Percentiles rank a stretch among this genome's conserved stretches.
phyloP scores from a whole-genome alignment of 2,329 filamentous ascomycete species.

The Epichloe bromicola region DNA sequence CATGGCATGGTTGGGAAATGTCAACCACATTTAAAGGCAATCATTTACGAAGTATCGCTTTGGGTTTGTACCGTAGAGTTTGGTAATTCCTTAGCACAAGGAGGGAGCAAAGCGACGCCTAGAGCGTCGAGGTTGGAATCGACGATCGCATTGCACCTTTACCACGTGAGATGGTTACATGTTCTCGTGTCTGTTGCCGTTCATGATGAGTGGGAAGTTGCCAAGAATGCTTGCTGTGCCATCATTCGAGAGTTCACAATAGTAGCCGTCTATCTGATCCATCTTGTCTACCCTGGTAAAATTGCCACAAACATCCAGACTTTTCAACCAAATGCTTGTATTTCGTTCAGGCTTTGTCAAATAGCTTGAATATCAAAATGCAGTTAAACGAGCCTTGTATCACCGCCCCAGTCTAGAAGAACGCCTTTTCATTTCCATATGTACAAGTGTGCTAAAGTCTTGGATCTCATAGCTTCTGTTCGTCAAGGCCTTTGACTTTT shows the following conservation, averaged over 20 bases:
- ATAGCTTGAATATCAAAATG: background rate
- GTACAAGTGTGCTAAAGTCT: background rate
- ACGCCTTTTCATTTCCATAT: background rate
- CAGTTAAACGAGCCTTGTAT: background rate
- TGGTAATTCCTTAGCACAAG: background rate
- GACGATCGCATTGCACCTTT: background rate
- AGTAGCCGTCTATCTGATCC: too few species aligned
- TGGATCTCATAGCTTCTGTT: constrained; percentile 12
- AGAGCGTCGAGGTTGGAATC: background rate
- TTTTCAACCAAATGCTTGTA: background rate
- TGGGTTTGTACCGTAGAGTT: constrained; percentile 3
- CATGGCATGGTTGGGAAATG: background rate
- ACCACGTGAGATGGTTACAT: background rate
- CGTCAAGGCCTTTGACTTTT: constrained; percentile 30
- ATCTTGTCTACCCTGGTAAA: too few species aligned
- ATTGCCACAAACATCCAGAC: too few species aligned
- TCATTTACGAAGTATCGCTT: background rate
- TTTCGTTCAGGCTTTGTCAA: background rate
- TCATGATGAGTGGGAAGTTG: background rate
- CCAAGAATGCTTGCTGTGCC: too few species aligned
- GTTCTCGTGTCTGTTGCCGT: background rate
- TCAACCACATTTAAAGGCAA: background rate
- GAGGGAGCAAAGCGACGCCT: background rate
- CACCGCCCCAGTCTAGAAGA: background rate
- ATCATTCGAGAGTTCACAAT: too few species aligned